A percentile compares a stretch with the other conserved stretches of the same genome.
Evolutionary conservation across 768 basidiomycete genomes (phyloP).

Genomic region (Panaeolus papilionaceus): DNA sequence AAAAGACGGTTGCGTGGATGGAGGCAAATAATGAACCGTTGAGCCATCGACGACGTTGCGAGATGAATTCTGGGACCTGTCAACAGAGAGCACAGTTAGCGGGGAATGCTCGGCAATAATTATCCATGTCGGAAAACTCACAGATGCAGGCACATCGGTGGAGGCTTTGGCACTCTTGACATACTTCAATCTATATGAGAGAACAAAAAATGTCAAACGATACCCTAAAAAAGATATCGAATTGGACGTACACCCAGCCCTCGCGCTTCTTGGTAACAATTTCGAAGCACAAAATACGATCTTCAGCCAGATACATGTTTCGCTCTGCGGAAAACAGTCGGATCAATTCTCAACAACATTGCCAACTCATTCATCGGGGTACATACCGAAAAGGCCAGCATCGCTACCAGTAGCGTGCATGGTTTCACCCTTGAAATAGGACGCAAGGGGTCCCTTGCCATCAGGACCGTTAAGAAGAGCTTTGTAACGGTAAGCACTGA

Average conservation of each 20-base stretch:
- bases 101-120: slow-evolving; percentile 16
- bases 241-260: slow-evolving; percentile 72
- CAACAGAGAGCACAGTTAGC: background rate
- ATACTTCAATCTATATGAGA: slow-evolving; percentile 67
- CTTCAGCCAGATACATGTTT: slow-evolving; percentile 93
- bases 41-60: slow-evolving; percentile 88
- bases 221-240: slow-evolving; percentile 22
- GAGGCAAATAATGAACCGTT: slow-evolving; percentile 94
- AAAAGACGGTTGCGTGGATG: slow-evolving; percentile 90
- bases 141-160: slow-evolving; percentile 93
- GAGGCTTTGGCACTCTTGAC: slow-evolving; percentile 94
- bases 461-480: slow-evolving; percentile 87
- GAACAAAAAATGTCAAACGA: slow-evolving; percentile 17
- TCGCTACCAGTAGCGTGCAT: slow-evolving; percentile 71
- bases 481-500: slow-evolving; percentile 90
- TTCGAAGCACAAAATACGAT: slow-evolving; percentile 92
- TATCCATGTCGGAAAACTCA: slow-evolving; percentile 33
- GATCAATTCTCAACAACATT: slow-evolving; percentile 4
- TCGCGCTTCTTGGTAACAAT: slow-evolving; percentile 90
- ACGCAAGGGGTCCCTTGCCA: slow-evolving; percentile 88
- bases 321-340: slow-evolving; percentile 47
- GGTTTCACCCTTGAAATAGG: slow-evolving; percentile 92
- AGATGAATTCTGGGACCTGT: slow-evolving; percentile 91
- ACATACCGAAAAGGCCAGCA: slow-evolving; percentile 74
- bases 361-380: slow-evolving; percentile 16